Evolutionary conservation across 1,284 basidiomycete genomes (phyloP), one percentile per base, ranked within the genome.

Genomic region (Amylostereum chailletii): DNA sequence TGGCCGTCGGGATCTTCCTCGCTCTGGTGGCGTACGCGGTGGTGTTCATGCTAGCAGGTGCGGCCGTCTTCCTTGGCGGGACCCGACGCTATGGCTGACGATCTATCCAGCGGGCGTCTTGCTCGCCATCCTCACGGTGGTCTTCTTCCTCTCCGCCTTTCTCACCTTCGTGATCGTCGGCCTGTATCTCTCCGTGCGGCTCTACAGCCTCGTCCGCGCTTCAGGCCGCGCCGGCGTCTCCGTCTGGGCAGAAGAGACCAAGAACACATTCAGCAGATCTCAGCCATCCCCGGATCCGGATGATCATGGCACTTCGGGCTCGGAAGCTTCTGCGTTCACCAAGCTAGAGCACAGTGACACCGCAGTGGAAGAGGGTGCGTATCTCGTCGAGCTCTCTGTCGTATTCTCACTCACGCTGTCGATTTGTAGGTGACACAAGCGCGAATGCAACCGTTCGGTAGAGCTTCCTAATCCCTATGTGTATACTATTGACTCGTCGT

Each of bases 161-260:
- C 30, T 60, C 29, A 66, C 70, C 31, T 48, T 54, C 38, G 51
- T 53, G 8, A 31, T 69, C 36, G 56, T 55, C 33, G 50, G 58
- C 45, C 27, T 9, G 42, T 74, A 72, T 54, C 58, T 69, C 47
- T 51, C 56, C 38, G 57, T 61, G 47, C 65, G 70, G 33, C 60
- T 71, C 36, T 53, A 62, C 1, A 42, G 62, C 30, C 59, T 67
- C 9, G 49, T 70, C 11, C 58, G 61, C 30, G 46, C 58, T 34
- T 60, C 62, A 31, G 74, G 72, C 4, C 53, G 57, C 9, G 60
- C 62, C 36, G 71, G 70, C 5, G 51, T 71, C 47, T 47, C 54
- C 9, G 55, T 54, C 30, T 75, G 72, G 72, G 60, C 56, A 5
- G 47, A 55, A 11, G 69, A 76, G 56, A 64, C 63, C 4, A 65